Conservation (phyloP, 257 asterid species). For the Fraxinus anomala region DNA sequence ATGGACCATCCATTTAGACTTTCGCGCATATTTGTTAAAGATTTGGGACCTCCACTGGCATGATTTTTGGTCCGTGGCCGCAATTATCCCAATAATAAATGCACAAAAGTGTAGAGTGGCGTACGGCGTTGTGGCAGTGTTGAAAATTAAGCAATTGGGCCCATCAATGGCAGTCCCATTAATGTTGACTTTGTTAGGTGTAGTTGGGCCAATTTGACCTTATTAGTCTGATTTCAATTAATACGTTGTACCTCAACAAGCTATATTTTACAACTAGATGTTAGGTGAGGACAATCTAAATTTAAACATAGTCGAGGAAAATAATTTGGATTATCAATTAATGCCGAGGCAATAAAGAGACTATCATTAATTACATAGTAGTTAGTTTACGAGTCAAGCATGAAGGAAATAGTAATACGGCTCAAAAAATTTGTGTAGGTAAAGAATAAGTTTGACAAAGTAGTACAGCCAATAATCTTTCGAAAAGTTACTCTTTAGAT, state of each 20-base stretch:
- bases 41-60: too few relatives aligned
- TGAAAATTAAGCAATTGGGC: not conserved
- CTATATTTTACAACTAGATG: not conserved
- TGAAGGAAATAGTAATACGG: not conserved
- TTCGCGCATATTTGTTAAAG: too few relatives aligned
- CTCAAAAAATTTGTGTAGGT: too few relatives aligned
- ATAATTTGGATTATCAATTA: not conserved
- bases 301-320: not conserved
- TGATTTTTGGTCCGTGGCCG: too few relatives aligned
- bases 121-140: too few relatives aligned
- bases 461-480: too few relatives aligned
- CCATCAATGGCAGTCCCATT: not conserved
- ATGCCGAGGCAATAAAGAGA: not conserved
- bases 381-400: not conserved
- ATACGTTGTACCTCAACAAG: not conserved
- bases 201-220: not conserved
- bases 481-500: not conserved
- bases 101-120: too few relatives aligned
- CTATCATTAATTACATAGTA: too few relatives aligned
- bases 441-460: too few relatives aligned
- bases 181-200: constrained; percentile 1
- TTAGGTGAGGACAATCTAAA: not conserved
- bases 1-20: too few relatives aligned
- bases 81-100: too few relatives aligned
- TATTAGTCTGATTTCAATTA: not conserved